These are phyloP conservation scores for Phytophthora pisi DNA, from an alignment of 352 stramenopile genomes.

Conservation along the genomic window DNA sequence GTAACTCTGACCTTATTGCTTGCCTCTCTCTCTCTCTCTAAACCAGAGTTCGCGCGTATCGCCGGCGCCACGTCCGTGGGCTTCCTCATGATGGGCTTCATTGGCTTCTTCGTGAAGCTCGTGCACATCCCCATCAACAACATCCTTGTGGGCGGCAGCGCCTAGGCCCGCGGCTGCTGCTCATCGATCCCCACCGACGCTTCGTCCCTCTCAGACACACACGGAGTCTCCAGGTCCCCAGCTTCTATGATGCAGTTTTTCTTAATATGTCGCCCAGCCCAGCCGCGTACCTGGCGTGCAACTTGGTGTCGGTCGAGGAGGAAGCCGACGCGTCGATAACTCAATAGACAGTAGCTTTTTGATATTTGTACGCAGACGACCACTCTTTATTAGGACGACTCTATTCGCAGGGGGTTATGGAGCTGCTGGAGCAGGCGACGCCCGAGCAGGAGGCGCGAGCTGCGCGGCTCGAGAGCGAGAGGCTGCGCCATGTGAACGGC, in stretches of 20 bases:
- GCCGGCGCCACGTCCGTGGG: constrained; percentile 95
- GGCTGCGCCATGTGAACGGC: constrained; percentile 47
- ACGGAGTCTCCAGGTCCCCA: too few species aligned
- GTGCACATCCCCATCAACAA: constrained; percentile 99
- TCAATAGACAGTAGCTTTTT: constrained; percentile 51
- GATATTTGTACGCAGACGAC: constrained; percentile 18
- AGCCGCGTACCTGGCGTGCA: background rate
- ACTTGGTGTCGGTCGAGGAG: background rate
- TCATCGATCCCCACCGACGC: too few species aligned
- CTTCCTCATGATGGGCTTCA: constrained; percentile 99
- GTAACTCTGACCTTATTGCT: background rate
- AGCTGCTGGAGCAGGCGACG: constrained; percentile 31
- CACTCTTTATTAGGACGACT: background rate
- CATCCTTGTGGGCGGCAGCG: constrained; percentile 95
- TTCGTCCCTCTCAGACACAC: too few species aligned
- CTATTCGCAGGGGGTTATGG: constrained; percentile 19
- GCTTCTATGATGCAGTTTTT: background rate
- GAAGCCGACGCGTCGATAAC: background rate
- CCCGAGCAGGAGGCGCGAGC: constrained; percentile 34
- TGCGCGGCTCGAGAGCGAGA: constrained; percentile 37
- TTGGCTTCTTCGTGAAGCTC: constrained; percentile 99
- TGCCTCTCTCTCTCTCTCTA: background rate
- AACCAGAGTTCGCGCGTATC: constrained; percentile 95
- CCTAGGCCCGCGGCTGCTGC: constrained; percentile 49
- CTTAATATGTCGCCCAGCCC: constrained; percentile 18